Evolutionary conservation across 2,329 filamentous ascomycete genomes (phyloP).

Genomic region (Dendryphion nanum): DNA sequence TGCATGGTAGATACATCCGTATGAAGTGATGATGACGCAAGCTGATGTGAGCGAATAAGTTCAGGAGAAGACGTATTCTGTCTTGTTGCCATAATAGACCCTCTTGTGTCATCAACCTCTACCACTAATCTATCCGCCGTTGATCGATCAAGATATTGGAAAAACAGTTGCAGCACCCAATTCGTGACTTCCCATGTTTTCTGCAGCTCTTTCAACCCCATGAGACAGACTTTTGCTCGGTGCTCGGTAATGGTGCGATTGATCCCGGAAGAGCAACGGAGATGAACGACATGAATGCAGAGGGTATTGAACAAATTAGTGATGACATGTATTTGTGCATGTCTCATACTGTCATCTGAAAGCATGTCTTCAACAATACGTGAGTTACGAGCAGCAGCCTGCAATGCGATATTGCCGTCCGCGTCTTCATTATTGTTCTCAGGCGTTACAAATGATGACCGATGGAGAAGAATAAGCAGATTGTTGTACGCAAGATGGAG

Average conservation of each 20-base stretch:
- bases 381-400: conserved; percentile 47
- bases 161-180: conserved; percentile 50
- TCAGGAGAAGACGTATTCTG: not conserved
- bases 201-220: conserved; percentile 50
- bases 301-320: conserved; percentile 50
- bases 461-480: conserved; percentile 47
- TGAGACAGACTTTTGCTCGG: conserved; percentile 48
- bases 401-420: conserved; percentile 43
- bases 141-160: conserved; percentile 48
- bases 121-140: conserved; percentile 41
- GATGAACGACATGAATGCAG: conserved; percentile 49
- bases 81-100: not conserved
- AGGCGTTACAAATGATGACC: conserved; percentile 44
- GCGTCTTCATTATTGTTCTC: conserved; percentile 13
- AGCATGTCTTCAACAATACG: conserved; percentile 51
- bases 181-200: conserved; percentile 52
- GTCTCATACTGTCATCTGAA: conserved; percentile 43
- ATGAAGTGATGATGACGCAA: not conserved
- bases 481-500: conserved; percentile 51
- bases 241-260: conserved; percentile 48
- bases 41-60: too few species aligned
- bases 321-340: conserved; percentile 49
- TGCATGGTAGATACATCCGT: not conserved
- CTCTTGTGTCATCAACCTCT: conserved; percentile 23
- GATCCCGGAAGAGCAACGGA: conserved; percentile 38